Evolutionary conservation across 108 stramenopile species (phyloP).

Genomic region (Conticribra guillardii): DNA sequence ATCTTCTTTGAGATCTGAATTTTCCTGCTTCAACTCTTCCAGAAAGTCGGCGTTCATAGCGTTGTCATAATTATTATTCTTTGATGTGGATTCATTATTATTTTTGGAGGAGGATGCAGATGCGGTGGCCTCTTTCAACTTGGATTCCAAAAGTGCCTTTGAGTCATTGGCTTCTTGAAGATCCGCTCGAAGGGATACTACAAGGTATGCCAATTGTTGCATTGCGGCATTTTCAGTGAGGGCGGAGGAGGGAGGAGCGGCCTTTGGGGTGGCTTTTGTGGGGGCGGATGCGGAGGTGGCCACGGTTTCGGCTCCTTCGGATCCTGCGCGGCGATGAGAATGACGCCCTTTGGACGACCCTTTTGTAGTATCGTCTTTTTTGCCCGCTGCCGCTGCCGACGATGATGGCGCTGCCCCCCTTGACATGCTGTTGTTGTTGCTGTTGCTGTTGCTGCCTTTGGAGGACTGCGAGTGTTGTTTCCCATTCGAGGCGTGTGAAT

Average conservation of each 20-base stretch:
- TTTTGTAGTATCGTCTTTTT: too few relatives aligned
- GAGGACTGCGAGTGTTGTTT: too few relatives aligned
- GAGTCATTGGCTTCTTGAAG: slow-evolving; percentile 16
- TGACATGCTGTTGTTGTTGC: too few relatives aligned
- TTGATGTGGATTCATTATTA: not conserved
- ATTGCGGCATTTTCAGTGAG: slow-evolving; percentile 35
- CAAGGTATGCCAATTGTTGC: slow-evolving; percentile 47
- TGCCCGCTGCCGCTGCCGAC: too few relatives aligned
- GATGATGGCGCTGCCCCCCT: too few relatives aligned
- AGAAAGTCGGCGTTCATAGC: not conserved
- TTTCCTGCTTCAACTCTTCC: slow-evolving; percentile 25
- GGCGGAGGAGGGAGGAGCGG: not conserved
- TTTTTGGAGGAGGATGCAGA: too few relatives aligned
- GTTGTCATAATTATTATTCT: not conserved
- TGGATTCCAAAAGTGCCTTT: slow-evolving; percentile 29
- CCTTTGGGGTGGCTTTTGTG: not conserved
- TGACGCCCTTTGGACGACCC: too few relatives aligned
- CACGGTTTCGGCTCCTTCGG: too few relatives aligned
- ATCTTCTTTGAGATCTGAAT: slow-evolving; percentile 27
- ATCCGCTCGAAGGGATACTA: slow-evolving; percentile 34
- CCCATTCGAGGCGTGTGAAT: too few relatives aligned
- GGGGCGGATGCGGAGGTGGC: too few relatives aligned
- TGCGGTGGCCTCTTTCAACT: slow-evolving; percentile 22
- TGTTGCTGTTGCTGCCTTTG: too few relatives aligned
- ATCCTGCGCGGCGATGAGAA: too few relatives aligned